Evolutionary conservation across 2,329 filamentous ascomycete species (phyloP).

Genomic region (Malbranchea zuffiana): DNA sequence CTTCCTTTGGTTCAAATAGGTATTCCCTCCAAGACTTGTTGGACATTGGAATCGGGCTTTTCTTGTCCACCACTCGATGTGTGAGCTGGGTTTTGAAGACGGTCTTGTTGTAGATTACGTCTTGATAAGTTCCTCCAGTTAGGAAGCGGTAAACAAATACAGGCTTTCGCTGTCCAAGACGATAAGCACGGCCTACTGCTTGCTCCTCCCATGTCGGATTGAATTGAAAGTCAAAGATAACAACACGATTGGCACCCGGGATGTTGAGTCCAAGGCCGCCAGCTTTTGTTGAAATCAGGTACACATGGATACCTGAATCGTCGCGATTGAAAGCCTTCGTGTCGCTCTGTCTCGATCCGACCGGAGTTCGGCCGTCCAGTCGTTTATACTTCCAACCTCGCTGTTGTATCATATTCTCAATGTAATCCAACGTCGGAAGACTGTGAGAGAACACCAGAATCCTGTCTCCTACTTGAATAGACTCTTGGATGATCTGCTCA

Average conservation of each 20-base stretch:
- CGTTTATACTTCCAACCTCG: constrained; percentile 43
- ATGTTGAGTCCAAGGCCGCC: constrained; percentile 80
- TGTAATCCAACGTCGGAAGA: constrained; percentile 56
- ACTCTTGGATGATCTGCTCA: constrained; percentile 57
- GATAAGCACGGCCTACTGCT: constrained; percentile 75
- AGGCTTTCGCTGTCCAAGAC: constrained; percentile 67
- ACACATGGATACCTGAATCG: constrained; percentile 43
- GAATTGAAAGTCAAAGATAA: constrained; percentile 75
- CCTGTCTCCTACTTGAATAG: constrained; percentile 54
- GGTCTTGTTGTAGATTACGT: constrained; percentile 58
- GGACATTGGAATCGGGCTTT: constrained; percentile 59
- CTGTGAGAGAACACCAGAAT: constrained; percentile 72
- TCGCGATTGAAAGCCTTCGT: constrained; percentile 59
- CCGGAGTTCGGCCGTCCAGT: constrained; percentile 56
- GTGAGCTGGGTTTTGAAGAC: constrained; percentile 77
- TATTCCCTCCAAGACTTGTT: constrained; percentile 45
- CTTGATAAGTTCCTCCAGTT: constrained; percentile 68
- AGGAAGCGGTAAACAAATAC: constrained; percentile 80
- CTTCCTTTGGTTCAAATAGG: constrained; percentile 47
- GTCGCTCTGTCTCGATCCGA: constrained; percentile 48
- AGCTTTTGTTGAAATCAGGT: constrained; percentile 72
- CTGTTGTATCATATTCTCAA: constrained; percentile 47
- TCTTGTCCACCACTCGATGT: constrained; percentile 70
- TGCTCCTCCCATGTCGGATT: constrained; percentile 77
- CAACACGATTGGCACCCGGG: constrained; percentile 68